These are phyloP conservation scores for Pythium rishiriense DNA, from an alignment of 352 stramenopile species.

Conservation along the genomic window DNA sequence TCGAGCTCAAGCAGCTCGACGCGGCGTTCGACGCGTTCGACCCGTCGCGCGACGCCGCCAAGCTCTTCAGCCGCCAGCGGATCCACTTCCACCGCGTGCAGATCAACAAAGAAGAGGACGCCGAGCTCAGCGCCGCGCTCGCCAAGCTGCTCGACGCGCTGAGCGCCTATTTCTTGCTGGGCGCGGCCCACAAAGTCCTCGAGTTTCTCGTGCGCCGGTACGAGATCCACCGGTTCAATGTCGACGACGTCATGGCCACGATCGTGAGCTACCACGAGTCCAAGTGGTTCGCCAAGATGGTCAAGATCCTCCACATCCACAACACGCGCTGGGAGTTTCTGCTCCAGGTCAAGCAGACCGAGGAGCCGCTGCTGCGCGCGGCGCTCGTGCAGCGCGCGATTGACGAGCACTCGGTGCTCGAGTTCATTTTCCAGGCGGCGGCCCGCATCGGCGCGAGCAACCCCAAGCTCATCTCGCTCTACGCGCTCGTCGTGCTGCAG, in stretches of 20 bases:
- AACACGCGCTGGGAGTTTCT: conserved; percentile 85
- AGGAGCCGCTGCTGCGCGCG: conserved; percentile 58
- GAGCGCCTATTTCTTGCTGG: conserved; percentile 79
- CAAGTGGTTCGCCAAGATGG: conserved; percentile 83
- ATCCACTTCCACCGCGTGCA: conserved; percentile 85
- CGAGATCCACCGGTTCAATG: conserved; percentile 85
- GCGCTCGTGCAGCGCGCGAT: conserved; percentile 75
- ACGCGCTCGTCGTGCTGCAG: conserved; percentile 77
- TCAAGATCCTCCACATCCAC: conserved; percentile 81
- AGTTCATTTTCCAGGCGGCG: conserved; percentile 70
- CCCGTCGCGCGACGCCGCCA: conserved; percentile 42
- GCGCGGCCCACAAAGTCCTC: conserved; percentile 82
- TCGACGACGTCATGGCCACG: conserved; percentile 78
- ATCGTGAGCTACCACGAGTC: conserved; percentile 88
- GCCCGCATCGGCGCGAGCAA: conserved; percentile 62
- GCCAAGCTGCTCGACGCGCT: conserved; percentile 76
- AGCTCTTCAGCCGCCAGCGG: conserved; percentile 70
- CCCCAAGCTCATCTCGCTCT: conserved; percentile 85
- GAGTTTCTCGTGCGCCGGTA: conserved; percentile 90
- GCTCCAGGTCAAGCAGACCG: conserved; percentile 66
- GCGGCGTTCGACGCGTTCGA: conserved; percentile 70
- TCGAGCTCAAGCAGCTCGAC: conserved; percentile 81
- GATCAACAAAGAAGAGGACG: conserved; percentile 54
- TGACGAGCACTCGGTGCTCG: conserved; percentile 73
- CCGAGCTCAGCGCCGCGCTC: conserved; percentile 66